Base-by-base conservation (phyloP, 352 stramenopile genomes). In the Pythium folliculosum region DNA sequence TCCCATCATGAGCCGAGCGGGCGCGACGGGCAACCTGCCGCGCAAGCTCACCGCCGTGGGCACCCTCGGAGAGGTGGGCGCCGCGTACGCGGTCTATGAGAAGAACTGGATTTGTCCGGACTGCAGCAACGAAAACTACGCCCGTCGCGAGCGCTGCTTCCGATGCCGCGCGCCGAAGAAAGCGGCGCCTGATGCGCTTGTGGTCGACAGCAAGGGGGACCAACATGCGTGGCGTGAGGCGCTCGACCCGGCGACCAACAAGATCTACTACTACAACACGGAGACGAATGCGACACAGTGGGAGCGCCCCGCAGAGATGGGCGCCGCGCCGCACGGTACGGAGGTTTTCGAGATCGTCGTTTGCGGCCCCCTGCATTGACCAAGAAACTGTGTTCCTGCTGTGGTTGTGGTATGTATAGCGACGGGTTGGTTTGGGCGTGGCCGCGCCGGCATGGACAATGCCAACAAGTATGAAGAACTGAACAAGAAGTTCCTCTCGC, bases 191-290 rank as follows among this genome's bases (percentile, higher is more conserved):
- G 74, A 91, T 60, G 84, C 83, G 47, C 72, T 90, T 35, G 77
- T 92, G 32, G 76, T 80, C 30, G 72, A 80, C 62, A 89, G 72
- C 53, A 67, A 76, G 32, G 81, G 74, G 22, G 76, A 82, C 58
- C 51, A 71, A 37, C 82, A 92, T 71, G 21, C 78, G 60, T 98
- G 94, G 94, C 84, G 88, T 50, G 94, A 98, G 66, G 91, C 92
- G 45, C 78, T 98, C 64, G 94, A 98, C 67, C 84, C 89, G 7
- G 67, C 73, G n/a, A 91, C 80, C 25, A 84, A 94, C 58, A 91
- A 97, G 70, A 90, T 98, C 27, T 98, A 98, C 78, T 98, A 98
- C 81, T 97, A 96, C 74, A 97, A 98, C 73, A 82, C 76, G 21
- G 63, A 90, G 63, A 97, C 93, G 9, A 86, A 90, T 22, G 65